Percentiles rank a stretch among this genome's conserved stretches.
phyloP scores from a whole-genome alignment of 176 grass and related monocot genomes.

The Eremochloa ophiuroides region DNA sequence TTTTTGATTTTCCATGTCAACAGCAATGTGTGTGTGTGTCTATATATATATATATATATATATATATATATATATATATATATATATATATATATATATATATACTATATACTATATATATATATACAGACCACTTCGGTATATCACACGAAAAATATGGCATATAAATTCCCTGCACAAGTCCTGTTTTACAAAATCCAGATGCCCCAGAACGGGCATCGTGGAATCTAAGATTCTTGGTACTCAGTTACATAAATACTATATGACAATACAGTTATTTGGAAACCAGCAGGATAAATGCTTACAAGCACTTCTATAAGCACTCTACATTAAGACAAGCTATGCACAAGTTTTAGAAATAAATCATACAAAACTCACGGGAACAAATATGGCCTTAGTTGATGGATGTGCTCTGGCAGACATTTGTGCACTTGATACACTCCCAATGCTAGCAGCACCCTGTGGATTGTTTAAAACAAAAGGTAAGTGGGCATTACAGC shows the following conservation, averaged over 20 bases:
- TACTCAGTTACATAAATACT: conserved; percentile 21
- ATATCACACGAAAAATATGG: conserved; percentile 12
- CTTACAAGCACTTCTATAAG: conserved; percentile 16
- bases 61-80: too few species aligned
- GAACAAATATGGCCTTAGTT: conserved; percentile 17
- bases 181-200: conserved; percentile 5
- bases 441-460: conserved; percentile 46
- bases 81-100: too few species aligned
- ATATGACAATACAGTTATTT: conserved; percentile 7
- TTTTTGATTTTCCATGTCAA: too few species aligned
- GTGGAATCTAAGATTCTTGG: background rate
- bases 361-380: conserved; percentile 32
- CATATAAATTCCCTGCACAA: background rate
- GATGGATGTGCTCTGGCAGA: conserved; percentile 32
- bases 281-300: conserved; percentile 8
- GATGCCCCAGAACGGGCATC: background rate
- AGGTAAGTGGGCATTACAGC: conserved; percentile 13
- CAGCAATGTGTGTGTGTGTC: too few species aligned
- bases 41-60: too few species aligned
- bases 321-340: conserved; percentile 28
- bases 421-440: conserved; percentile 35
- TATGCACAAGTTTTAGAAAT: conserved; percentile 34
- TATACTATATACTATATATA: too few species aligned
- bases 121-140: background rate
- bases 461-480: conserved; percentile 28